phyloP scores from a whole-genome alignment of 2,329 filamentous ascomycete genomes.

The Colletotrichum neosansevieriae region DNA sequence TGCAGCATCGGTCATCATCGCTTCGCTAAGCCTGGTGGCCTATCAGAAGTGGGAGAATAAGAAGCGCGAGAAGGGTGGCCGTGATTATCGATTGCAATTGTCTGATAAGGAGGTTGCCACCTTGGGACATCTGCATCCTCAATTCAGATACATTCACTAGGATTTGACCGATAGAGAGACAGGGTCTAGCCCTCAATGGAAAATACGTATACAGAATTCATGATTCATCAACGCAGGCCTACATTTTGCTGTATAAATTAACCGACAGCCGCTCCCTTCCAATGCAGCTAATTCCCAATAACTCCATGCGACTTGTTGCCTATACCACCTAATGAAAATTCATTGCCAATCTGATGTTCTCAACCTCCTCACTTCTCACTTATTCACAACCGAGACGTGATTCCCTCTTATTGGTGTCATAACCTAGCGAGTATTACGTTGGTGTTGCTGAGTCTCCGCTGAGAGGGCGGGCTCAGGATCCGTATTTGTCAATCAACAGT shows the following conservation, averaged over 20 bases:
- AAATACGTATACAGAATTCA: too few species aligned
- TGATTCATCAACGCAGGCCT: too few species aligned
- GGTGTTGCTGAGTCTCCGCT: slow-evolving; percentile 32
- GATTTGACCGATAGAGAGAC: too few species aligned
- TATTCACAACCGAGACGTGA: background rate
- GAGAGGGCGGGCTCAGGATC: slow-evolving; percentile 35
- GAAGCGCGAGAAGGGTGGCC: slow-evolving; percentile 43
- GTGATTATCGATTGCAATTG: slow-evolving; percentile 43
- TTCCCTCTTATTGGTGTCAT: slow-evolving; percentile 4
- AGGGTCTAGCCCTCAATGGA: too few species aligned
- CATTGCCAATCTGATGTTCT: background rate
- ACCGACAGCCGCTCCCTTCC: too few species aligned
- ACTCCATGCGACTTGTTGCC: too few species aligned
- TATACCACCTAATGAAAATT: too few species aligned
- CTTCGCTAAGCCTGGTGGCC: slow-evolving; percentile 40
- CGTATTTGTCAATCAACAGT: slow-evolving; percentile 38
- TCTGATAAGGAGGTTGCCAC: slow-evolving; percentile 41
- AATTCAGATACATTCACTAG: slow-evolving; percentile 46
- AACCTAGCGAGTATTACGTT: slow-evolving; percentile 14
- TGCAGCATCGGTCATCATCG: slow-evolving; percentile 43
- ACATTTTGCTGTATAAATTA: too few species aligned
- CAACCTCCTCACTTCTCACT: background rate
- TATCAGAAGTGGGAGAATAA: slow-evolving; percentile 46
- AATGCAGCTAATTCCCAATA: too few species aligned
- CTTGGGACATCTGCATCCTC: slow-evolving; percentile 44